Evolutionary conservation across 345 rosid genomes (phyloP).

Genomic region (Heritiera fomes): DNA sequence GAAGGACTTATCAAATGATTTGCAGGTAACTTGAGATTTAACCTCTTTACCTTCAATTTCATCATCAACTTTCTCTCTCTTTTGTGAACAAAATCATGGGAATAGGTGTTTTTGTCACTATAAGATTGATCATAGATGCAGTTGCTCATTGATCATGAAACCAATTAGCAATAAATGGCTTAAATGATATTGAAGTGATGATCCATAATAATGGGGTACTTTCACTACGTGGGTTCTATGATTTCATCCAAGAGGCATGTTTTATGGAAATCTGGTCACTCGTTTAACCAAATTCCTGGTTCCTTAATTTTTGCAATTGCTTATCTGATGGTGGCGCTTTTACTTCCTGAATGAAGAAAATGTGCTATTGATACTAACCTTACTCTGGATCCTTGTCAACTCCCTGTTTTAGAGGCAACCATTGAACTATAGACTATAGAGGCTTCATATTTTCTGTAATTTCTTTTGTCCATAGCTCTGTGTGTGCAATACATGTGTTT

Average conservation of each 20-base stretch:
- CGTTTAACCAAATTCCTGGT: not conserved
- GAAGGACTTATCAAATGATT: slow-evolving; percentile 84
- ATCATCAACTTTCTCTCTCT: not conserved
- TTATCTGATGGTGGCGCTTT: not conserved
- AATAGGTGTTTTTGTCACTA: not conserved
- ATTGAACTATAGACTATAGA: not conserved
- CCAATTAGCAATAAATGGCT: not conserved
- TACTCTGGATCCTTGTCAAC: not conserved
- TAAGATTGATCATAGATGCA: slow-evolving; percentile 1
- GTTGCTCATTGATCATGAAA: not conserved
- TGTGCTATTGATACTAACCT: not conserved
- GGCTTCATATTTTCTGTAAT: not conserved
- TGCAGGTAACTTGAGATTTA: slow-evolving; percentile 59
- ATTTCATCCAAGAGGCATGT: not conserved
- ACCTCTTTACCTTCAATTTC: slow-evolving; percentile 3
- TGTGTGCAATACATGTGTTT: not conserved
- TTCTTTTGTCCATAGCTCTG: not conserved
- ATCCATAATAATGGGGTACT: not conserved
- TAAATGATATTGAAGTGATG: not conserved
- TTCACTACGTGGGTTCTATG: not conserved
- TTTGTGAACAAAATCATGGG: not conserved
- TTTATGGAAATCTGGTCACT: not conserved
- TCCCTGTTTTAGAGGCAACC: not conserved
- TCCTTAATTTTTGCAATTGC: not conserved
- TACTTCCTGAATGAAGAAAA: not conserved